These are phyloP conservation scores for Leccinum truebloodii DNA, from an alignment of 768 basidiomycete genomes.

Conservation along the genomic window DNA sequence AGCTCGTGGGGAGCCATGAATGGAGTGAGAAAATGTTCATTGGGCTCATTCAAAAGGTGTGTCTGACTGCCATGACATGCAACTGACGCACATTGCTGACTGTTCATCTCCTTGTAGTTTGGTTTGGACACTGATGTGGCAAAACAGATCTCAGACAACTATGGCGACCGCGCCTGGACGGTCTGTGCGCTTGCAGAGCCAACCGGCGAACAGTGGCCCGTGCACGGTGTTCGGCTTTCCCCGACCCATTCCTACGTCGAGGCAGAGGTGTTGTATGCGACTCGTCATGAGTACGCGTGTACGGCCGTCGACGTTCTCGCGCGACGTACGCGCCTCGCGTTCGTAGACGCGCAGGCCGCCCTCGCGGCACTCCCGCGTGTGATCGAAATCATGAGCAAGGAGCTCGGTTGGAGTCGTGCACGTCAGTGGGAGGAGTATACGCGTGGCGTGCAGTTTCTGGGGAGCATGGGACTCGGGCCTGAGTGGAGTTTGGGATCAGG, in stretches of 20 bases:
- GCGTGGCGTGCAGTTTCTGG: slow-evolving; percentile 64
- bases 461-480: slow-evolving; percentile 81
- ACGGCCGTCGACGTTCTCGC: slow-evolving; percentile 94
- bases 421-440: slow-evolving; percentile 62
- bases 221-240: slow-evolving; percentile 75
- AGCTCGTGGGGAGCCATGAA: slow-evolving; percentile 88
- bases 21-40: slow-evolving; percentile 99
- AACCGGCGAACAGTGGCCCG: slow-evolving; percentile 81
- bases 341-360: slow-evolving; percentile 88
- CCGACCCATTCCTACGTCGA: slow-evolving; percentile 86
- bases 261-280: slow-evolving; percentile 89
- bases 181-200: slow-evolving; percentile 79
- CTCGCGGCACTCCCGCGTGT: slow-evolving; percentile 83
- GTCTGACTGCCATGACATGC: slow-evolving; percentile 18
- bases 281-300: slow-evolving; percentile 86
- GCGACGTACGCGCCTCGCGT: slow-evolving; percentile 88
- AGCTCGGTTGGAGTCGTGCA: slow-evolving; percentile 72
- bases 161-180: slow-evolving; percentile 96
- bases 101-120: slow-evolving; percentile 49
- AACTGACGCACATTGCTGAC: background rate
- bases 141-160: slow-evolving; percentile 88
- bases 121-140: slow-evolving; percentile 91
- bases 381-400: slow-evolving; percentile 87
- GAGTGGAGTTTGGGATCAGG: slow-evolving; percentile 17
- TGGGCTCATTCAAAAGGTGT: slow-evolving; percentile 85